Conservation (phyloP, 2,329 filamentous ascomycete genomes). For the Arthroderma sp. region DNA sequence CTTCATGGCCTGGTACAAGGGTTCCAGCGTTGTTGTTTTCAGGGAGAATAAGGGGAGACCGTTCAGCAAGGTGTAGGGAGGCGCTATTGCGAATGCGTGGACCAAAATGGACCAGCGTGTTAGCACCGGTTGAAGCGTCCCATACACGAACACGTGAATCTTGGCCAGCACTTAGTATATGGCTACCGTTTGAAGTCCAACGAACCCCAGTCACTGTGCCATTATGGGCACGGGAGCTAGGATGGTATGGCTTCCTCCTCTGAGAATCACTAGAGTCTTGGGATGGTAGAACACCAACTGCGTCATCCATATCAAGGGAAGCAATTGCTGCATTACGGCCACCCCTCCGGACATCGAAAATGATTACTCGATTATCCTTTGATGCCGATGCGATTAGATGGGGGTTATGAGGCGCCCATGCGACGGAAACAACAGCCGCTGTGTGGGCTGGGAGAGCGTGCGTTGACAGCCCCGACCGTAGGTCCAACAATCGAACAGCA, state of each 20-base stretch:
- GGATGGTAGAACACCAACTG: constrained; percentile 48
- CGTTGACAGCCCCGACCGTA: constrained; percentile 66
- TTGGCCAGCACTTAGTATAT: constrained; percentile 68
- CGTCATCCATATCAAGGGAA: constrained; percentile 73
- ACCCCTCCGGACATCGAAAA: constrained; percentile 80
- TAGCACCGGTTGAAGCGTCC: constrained; percentile 67
- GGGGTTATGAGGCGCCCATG: constrained; percentile 73
- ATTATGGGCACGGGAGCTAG: constrained; percentile 53
- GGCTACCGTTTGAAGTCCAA: constrained; percentile 69
- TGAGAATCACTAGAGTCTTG: constrained; percentile 15
- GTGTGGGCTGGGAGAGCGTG: constrained; percentile 58
- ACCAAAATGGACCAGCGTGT: constrained; percentile 80
- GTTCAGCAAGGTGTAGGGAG: constrained; percentile 46
- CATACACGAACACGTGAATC: constrained; percentile 79
- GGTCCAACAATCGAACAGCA: constrained; percentile 70
- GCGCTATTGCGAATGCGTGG: constrained; percentile 62
- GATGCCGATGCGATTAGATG: constrained; percentile 73
- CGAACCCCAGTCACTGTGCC: constrained; percentile 73
- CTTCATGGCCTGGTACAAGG: constrained; percentile 42
- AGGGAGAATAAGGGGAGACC: constrained; percentile 53
- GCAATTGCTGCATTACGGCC: constrained; percentile 56
- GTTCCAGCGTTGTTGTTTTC: constrained; percentile 38
- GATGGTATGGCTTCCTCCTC: constrained; percentile 33
- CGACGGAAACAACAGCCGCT: constrained; percentile 54
- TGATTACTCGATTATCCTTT: constrained; percentile 67